Base-by-base conservation (phyloP, 2,329 filamentous ascomycete species). In the Mollisiaceae sp. region DNA sequence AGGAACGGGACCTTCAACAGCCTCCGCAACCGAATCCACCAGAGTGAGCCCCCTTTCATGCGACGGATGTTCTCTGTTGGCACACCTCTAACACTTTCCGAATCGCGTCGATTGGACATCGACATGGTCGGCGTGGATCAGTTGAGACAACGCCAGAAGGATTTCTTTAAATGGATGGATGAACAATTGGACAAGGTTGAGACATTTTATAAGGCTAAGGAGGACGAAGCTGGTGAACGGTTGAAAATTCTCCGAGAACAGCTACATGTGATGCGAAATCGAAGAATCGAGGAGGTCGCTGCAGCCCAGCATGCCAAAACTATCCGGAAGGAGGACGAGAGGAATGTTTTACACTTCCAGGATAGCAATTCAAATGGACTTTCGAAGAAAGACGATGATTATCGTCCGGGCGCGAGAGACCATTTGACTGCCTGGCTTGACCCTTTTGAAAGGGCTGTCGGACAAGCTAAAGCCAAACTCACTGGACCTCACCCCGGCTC, bases 131-230 rank as follows among this genome's bases (percentile, higher is more conserved):
- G 83, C 1, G 82, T 84, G 59, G 84, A 88, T 50, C 85, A 92
- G 45, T 83, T 96, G 3, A 90, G 91, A 54, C 82, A 89, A 64
- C 85, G 88, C 20, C 89, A 97, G 77, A 85, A 85, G n/a, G 92
- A 97, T 15, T 98, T 99, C 75, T 94, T 94, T 77, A 79, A 82
- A 0, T 99, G 95, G 74, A 81, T 99, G 61, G 92, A 97, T 72
- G 81, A 81, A 11, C 91, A 99, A 78, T 82, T 99, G 15, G 84
- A 89, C n/a, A 99, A 98, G 79, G 92, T 99, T 12, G 94, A 99
- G 75, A 79, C 82, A 0, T 99, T 99, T 75, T 98, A 98, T 81
- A 89, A 87, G 71, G 81, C 87, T 70, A 97, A 97, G 75, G 95
- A 99, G 75, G 85, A 91, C 35, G 92, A 97, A 75, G 92, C 94